These are phyloP conservation scores for Salix dunnii DNA, from an alignment of 345 rosid species.

Conservation along the genomic window DNA sequence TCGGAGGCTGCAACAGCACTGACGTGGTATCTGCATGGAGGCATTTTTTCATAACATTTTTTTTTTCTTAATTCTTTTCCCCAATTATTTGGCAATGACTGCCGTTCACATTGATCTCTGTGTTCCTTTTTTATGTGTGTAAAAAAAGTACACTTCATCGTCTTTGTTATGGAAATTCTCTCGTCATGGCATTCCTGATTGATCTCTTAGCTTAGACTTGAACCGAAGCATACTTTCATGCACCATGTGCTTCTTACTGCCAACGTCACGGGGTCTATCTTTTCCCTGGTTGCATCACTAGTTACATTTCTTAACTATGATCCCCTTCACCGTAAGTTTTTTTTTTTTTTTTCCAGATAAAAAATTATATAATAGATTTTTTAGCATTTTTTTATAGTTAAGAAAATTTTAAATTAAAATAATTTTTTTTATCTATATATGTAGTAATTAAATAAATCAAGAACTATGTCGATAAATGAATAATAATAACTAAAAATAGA, in stretches of 20 bases:
- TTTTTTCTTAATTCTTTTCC: conserved; percentile 4
- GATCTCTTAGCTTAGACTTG: not conserved
- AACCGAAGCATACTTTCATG: not conserved
- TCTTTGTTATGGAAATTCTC: conserved; percentile 14
- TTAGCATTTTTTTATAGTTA: too few relatives aligned
- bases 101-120: conserved; percentile 27
- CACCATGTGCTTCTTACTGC: not conserved
- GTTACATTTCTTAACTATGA: too few relatives aligned
- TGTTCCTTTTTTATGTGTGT: conserved; percentile 30
- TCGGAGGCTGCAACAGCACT: conserved; percentile 42
- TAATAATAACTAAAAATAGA: too few relatives aligned
- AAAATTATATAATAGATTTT: too few relatives aligned
- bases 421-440: too few relatives aligned
- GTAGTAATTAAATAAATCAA: too few relatives aligned
- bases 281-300: not conserved
- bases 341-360: too few relatives aligned
- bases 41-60: conserved; percentile 7
- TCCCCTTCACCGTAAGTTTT: too few relatives aligned
- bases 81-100: conserved; percentile 32
- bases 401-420: too few relatives aligned
- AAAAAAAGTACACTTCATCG: conserved; percentile 27
- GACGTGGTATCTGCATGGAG: conserved; percentile 17
- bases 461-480: too few relatives aligned
- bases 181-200: not conserved
- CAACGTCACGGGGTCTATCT: not conserved